Evolutionary conservation across 139 green algal species (phyloP).

Genomic region (Edaphochlamys debaryana): DNA sequence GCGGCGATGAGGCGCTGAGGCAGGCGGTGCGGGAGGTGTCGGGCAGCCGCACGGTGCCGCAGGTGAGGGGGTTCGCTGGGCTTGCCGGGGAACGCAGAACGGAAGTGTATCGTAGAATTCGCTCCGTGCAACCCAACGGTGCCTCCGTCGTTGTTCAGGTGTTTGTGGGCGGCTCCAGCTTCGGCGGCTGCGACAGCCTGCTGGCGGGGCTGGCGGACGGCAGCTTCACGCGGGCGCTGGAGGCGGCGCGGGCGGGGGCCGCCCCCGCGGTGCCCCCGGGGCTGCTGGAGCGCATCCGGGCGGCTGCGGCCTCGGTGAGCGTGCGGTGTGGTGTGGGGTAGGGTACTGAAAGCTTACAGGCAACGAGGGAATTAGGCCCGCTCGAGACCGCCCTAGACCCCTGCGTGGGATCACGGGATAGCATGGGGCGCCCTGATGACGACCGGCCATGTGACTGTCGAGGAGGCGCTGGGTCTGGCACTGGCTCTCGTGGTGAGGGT

Average conservation of each 20-base stretch:
- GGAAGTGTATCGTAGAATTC: too few relatives aligned
- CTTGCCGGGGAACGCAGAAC: too few relatives aligned
- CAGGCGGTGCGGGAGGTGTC: slow-evolving; percentile 65
- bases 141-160: slow-evolving; percentile 66
- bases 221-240: slow-evolving; percentile 52
- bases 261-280: slow-evolving; percentile 12
- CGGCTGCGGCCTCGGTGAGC: too few relatives aligned
- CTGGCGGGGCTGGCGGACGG: slow-evolving; percentile 49
- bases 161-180: slow-evolving; percentile 72
- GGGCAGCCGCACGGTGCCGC: slow-evolving; percentile 82
- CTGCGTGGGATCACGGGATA: too few relatives aligned
- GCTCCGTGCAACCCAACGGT: too few relatives aligned
- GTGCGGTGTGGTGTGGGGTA: not conserved
- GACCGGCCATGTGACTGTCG: too few relatives aligned
- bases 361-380: too few relatives aligned
- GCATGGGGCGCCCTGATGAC: too few relatives aligned
- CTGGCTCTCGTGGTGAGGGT: too few relatives aligned
- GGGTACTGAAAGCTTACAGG: too few relatives aligned
- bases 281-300: slow-evolving; percentile 24
- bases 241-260: not conserved
- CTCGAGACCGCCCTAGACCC: too few relatives aligned
- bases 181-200: slow-evolving; percentile 85
- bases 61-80: slow-evolving; percentile 70
- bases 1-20: slow-evolving; percentile 49
- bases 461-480: too few relatives aligned